Conservation (phyloP, 2,329 filamentous ascomycete genomes). For the Triangularia setosa region DNA sequence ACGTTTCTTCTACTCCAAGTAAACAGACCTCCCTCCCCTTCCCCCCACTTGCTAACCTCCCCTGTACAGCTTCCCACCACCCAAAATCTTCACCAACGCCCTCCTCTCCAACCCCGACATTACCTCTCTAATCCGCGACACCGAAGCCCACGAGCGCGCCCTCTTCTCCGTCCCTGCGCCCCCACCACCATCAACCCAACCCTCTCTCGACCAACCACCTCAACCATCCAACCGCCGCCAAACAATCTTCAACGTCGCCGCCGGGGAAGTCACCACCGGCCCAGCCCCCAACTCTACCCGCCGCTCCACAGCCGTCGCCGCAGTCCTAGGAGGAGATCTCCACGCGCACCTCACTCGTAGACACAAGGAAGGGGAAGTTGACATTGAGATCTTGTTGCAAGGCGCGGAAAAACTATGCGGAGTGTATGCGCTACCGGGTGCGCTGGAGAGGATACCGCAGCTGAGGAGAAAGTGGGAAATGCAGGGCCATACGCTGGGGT, state of each 20-base stretch:
- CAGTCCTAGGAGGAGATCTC: constrained; percentile 81
- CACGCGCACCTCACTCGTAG: constrained; percentile 71
- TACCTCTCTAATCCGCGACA: constrained; percentile 89
- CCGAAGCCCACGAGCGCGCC: constrained; percentile 88
- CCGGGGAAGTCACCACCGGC: constrained; percentile 58
- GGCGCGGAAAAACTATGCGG: constrained; percentile 87
- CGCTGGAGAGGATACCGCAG: constrained; percentile 68
- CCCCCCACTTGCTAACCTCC: background rate
- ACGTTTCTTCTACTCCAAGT: constrained; percentile 29
- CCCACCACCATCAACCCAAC: constrained; percentile 43
- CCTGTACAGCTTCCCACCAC: constrained; percentile 69
- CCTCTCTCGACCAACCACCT: constrained; percentile 39
- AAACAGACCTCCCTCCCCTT: background rate
- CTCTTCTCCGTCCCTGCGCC: constrained; percentile 87
- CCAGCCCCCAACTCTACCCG: constrained; percentile 47
- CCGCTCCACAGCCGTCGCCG: constrained; percentile 79
- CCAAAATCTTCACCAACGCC: constrained; percentile 95
- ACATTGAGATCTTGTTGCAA: constrained; percentile 77
- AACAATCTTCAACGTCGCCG: constrained; percentile 64
- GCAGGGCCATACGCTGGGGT: constrained; percentile 68
- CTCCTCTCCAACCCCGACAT: constrained; percentile 87
- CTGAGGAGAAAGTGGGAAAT: constrained; percentile 69
- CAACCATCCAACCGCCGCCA: constrained; percentile 47
- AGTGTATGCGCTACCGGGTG: constrained; percentile 81
- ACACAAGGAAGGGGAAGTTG: constrained; percentile 63